Evolutionary conservation across 2,329 filamentous ascomycete genomes (phyloP), one percentile per base, ranked within the genome.

Genomic region (Colletotrichum eremochloae): DNA sequence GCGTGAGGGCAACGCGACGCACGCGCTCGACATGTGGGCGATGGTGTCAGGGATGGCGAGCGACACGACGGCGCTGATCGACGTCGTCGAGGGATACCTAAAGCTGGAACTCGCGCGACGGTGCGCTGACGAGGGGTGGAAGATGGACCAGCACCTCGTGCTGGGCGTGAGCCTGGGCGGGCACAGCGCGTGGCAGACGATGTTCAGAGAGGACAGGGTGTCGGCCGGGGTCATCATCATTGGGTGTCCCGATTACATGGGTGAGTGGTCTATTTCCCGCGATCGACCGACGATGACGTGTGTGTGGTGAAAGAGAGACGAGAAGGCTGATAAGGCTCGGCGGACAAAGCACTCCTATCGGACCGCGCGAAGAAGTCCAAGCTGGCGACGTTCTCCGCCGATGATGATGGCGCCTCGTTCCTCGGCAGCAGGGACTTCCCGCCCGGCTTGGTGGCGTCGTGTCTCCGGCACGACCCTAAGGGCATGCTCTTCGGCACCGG

Each of bases 21-120:
- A 98, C 83, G 96, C 95, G 0, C 90, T 94, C 79, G 96, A 99
- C 81, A 97, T 99, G 95, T 95, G 96, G 79, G 91, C 89, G 40
- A 89, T 90, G 73, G 92, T 95, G 72, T 89, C 90, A 81, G 87
- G 89, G 64, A 96, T 93, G 0, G 92, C 93, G 18, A 82, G 85
- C n/a, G 96, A 98, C 80, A 91, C 92, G 44, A 89, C 88, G 20
- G 86, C 91, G 12, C 83, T 98, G 74, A 92, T 98, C 75, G 92
- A 95, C 76, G 89, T 94, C 68, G 84, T 97, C 2, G 89, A 90
- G n/a, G 90, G 90, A 0, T 97, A 95, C 78, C 83, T 96, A 31
- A 92, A 93, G 77, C 86, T 87, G 5, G 82, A 82, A 71, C 74
- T 83, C 1, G 81, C 84, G 75, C 78, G 67, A 7, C 73, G 70